Conservation (phyloP, 768 basidiomycete genomes). For the Macrocybe gigantea region DNA sequence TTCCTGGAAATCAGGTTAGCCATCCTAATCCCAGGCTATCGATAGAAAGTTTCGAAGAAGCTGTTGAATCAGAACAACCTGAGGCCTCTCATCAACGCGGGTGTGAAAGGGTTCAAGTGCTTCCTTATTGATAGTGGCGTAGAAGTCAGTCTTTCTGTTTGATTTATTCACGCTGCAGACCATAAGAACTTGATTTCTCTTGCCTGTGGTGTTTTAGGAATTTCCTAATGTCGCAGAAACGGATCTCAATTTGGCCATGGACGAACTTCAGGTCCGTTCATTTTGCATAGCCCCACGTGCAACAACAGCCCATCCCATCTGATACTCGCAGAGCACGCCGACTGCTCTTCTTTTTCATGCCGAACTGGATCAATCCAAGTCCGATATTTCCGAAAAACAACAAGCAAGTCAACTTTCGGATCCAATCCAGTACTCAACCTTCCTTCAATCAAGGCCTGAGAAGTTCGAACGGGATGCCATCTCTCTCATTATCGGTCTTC, state of each 20-base stretch:
- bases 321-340: conserved; percentile 43
- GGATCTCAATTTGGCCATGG: conserved; percentile 69
- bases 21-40: background rate
- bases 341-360: conserved; percentile 90
- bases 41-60: background rate
- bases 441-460: conserved; percentile 80
- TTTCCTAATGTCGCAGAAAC: conserved; percentile 80
- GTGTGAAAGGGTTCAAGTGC: conserved; percentile 96
- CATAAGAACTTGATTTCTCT: conserved; percentile 3
- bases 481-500: conserved; percentile 62
- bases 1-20: conserved; percentile 78
- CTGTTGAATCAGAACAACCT: conserved; percentile 45
- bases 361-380: conserved; percentile 51
- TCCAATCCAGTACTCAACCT: conserved; percentile 70
- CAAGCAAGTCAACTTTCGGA: conserved; percentile 7
- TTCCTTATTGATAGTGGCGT: conserved; percentile 96
- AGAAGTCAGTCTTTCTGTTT: conserved; percentile 45
- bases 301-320: background rate
- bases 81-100: conserved; percentile 65
- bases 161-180: background rate
- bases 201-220: conserved; percentile 50
- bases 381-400: conserved; percentile 5
- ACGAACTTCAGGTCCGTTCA: conserved; percentile 56
- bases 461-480: conserved; percentile 80
- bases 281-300: background rate